These are phyloP conservation scores for Diaporthe australafricana DNA, from an alignment of 2,329 filamentous ascomycete species.

Conservation along the genomic window DNA sequence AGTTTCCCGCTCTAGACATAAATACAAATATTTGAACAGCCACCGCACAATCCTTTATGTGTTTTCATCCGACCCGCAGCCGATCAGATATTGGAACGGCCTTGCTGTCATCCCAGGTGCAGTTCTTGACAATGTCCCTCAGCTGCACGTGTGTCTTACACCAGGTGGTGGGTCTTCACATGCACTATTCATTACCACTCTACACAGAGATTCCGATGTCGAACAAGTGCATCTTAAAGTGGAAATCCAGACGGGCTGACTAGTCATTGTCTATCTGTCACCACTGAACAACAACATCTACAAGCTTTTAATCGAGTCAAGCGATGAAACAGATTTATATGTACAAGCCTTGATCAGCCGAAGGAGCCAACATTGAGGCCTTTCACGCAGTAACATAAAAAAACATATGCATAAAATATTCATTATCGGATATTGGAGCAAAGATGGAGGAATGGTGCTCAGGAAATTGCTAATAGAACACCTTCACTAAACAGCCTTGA, in stretches of 20 bases:
- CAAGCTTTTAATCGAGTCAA: conserved; percentile 9
- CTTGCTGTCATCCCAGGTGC: not conserved
- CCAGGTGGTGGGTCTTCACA: too few species aligned
- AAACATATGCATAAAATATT: not conserved
- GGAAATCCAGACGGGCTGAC: not conserved
- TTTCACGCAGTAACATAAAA: not conserved
- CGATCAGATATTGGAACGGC: not conserved
- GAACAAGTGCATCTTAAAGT: not conserved
- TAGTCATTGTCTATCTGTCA: not conserved
- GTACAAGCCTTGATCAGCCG: not conserved
- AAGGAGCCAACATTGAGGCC: not conserved
- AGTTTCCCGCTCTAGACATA: not conserved
- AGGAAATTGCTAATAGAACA: not conserved
- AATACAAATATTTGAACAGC: not conserved
- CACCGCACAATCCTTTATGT: not conserved
- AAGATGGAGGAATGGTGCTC: not conserved
- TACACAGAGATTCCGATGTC: too few species aligned
- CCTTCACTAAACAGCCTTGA: not conserved
- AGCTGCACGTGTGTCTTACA: not conserved
- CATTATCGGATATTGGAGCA: too few species aligned
- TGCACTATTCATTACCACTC: too few species aligned
- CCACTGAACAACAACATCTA: not conserved
- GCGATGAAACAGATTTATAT: not conserved
- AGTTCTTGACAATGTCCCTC: not conserved
- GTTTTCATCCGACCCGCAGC: not conserved